Evolutionary conservation across 2,329 filamentous ascomycete species (phyloP).

Genomic region (Pseudogymnoascus pannorum): DNA sequence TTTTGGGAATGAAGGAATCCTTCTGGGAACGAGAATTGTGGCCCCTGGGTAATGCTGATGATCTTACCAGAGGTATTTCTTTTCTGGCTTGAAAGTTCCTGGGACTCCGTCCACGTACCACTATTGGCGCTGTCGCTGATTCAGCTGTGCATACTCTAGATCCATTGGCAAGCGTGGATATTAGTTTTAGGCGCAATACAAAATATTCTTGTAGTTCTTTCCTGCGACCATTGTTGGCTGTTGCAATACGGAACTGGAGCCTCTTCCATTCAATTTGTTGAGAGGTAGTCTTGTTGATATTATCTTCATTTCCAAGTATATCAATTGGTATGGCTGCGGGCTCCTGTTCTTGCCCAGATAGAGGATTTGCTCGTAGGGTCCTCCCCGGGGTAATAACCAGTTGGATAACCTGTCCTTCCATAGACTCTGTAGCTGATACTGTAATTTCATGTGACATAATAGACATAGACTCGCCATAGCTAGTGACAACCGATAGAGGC

Average conservation of each 20-base stretch:
- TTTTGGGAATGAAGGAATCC: background rate
- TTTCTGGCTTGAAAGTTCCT: slow-evolving; percentile 92
- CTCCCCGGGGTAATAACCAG: slow-evolving; percentile 98
- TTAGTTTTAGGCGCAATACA: slow-evolving; percentile 76
- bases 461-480: slow-evolving; percentile 75
- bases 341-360: slow-evolving; percentile 68
- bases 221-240: slow-evolving; percentile 88
- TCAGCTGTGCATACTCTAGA: slow-evolving; percentile 75
- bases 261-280: slow-evolving; percentile 94
- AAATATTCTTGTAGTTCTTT: slow-evolving; percentile 98
- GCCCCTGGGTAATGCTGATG: slow-evolving; percentile 27
- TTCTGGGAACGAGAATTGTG: slow-evolving; percentile 19
- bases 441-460: slow-evolving; percentile 78
- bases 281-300: slow-evolving; percentile 67
- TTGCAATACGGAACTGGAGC: slow-evolving; percentile 87
- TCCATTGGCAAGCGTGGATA: slow-evolving; percentile 75
- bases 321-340: slow-evolving; percentile 71
- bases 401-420: slow-evolving; percentile 84
- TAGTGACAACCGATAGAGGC: slow-evolving; percentile 72
- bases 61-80: slow-evolving; percentile 65
- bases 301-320: slow-evolving; percentile 31
- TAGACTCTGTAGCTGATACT: slow-evolving; percentile 88
- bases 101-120: slow-evolving; percentile 86
- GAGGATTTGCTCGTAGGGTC: slow-evolving; percentile 73
- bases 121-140: slow-evolving; percentile 80